Percentiles rank a stretch among this genome's conserved stretches.
These are phyloP conservation scores for Candida krabiensis DNA, from an alignment of 805 yeast species.

Conservation along the genomic window DNA sequence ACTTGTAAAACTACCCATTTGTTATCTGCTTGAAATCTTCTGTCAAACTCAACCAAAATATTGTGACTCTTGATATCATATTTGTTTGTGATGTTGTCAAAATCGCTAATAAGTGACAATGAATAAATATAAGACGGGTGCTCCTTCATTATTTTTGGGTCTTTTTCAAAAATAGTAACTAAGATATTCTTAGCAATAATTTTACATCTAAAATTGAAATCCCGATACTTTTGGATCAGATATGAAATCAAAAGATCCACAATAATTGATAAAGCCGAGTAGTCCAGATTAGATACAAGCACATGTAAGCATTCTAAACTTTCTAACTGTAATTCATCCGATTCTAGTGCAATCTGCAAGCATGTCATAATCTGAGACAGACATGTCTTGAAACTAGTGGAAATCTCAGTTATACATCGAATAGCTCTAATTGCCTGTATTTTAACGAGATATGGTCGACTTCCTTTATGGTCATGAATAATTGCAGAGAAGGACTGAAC, in stretches of 20 bases:
- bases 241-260: conserved; percentile 75
- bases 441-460: conserved; percentile 71
- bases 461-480: conserved; percentile 71
- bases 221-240: conserved; percentile 64
- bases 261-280: conserved; percentile 59
- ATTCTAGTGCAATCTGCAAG: conserved; percentile 74
- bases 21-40: conserved; percentile 61
- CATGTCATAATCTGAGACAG: conserved; percentile 86
- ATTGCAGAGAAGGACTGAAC: conserved; percentile 79
- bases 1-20: conserved; percentile 73
- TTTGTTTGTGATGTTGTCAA: conserved; percentile 25
- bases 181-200: conserved; percentile 53
- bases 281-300: conserved; percentile 56
- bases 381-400: conserved; percentile 47
- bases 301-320: conserved; percentile 70
- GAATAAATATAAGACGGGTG: conserved; percentile 56
- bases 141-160: conserved; percentile 35
- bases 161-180: conserved; percentile 32
- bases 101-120: conserved; percentile 43
- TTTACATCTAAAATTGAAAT: conserved; percentile 50
- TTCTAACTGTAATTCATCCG: conserved; percentile 54
- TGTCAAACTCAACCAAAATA: conserved; percentile 51
- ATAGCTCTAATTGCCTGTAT: conserved; percentile 72
- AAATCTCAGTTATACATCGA: conserved; percentile 57
- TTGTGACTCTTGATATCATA: conserved; percentile 23